These are phyloP conservation scores for Metschnikowia bowlesiae DNA, from an alignment of 805 yeast genomes.

Conservation along the genomic window DNA sequence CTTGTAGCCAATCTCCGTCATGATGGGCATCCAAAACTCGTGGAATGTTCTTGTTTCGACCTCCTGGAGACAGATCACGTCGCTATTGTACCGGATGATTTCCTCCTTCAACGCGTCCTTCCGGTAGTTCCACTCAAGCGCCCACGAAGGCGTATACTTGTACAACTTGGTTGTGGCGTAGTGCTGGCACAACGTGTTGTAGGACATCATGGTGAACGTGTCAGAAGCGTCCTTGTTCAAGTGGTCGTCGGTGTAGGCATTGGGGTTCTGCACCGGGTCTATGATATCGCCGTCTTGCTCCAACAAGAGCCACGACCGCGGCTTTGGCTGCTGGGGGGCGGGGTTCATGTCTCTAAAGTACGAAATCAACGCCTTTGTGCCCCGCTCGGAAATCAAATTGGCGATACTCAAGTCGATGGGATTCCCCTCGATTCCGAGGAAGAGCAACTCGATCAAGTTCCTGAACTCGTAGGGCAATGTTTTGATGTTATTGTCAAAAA, in stretches of 20 bases:
- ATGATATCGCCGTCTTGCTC: slow-evolving; percentile 70
- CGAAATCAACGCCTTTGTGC: slow-evolving; percentile 77
- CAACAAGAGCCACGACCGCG: slow-evolving; percentile 79
- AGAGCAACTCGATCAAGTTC: slow-evolving; percentile 73
- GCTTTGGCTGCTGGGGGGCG: slow-evolving; percentile 56
- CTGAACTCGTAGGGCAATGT: slow-evolving; percentile 84
- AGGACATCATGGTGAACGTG: slow-evolving; percentile 73
- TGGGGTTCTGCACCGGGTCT: slow-evolving; percentile 29
- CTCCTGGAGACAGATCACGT: slow-evolving; percentile 89
- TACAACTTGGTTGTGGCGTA: slow-evolving; percentile 91
- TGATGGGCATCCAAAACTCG: slow-evolving; percentile 77
- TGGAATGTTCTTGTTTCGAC: slow-evolving; percentile 85
- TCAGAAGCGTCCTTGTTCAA: slow-evolving; percentile 22
- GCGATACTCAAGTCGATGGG: slow-evolving; percentile 65
- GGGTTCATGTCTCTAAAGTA: slow-evolving; percentile 82
- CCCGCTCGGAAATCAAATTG: slow-evolving; percentile 68
- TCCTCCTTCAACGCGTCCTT: slow-evolving; percentile 72
- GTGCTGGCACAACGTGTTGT: slow-evolving; percentile 91
- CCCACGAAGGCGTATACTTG: slow-evolving; percentile 97
- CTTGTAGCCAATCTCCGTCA: slow-evolving; percentile 71
- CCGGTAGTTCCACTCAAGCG: slow-evolving; percentile 89
- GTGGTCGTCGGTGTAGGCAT: slow-evolving; percentile 28
- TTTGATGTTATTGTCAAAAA: slow-evolving; percentile 80
- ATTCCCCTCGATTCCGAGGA: slow-evolving; percentile 92
- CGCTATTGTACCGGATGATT: slow-evolving; percentile 59